Evolutionary conservation across 176 grass and related monocot species (phyloP).

Genomic region (Aegilops sharonensis): DNA sequence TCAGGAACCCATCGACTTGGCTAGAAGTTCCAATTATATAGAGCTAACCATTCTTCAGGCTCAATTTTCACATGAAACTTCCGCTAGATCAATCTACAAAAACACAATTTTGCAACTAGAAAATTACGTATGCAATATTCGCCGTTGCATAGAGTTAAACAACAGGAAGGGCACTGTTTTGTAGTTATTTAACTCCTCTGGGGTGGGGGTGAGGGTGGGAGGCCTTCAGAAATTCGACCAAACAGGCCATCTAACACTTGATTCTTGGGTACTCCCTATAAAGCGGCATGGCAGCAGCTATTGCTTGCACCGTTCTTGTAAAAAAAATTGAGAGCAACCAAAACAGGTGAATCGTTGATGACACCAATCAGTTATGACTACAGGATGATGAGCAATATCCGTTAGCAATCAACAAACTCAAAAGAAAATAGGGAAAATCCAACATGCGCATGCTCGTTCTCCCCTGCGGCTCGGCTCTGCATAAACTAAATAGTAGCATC

Average conservation of each 20-base stretch:
- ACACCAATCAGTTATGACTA: no score
- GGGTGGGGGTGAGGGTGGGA: no score
- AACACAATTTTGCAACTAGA: slow-evolving; percentile 4
- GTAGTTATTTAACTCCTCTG: not conserved
- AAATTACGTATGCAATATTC: not conserved
- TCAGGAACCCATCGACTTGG: slow-evolving; percentile 16
- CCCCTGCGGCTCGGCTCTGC: no score
- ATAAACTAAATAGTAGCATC: no score
- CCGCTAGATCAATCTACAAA: not conserved
- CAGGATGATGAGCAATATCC: no score
- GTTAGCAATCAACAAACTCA: no score
- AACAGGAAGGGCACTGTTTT: not conserved
- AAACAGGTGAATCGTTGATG: no score
- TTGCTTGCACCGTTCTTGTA: not conserved
- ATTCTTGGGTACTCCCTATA: not conserved
- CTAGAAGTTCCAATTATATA: not conserved
- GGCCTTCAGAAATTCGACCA: not conserved
- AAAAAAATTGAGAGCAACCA: no score
- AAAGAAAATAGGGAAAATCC: no score
- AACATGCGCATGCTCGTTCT: no score
- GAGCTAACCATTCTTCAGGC: not conserved
- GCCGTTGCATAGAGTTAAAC: slow-evolving; percentile 10
- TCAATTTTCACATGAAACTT: slow-evolving; percentile 12
- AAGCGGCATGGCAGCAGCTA: not conserved
- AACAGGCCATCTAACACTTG: not conserved